These are phyloP conservation scores for Ceratocystis alfenasii DNA, from an alignment of 2,329 filamentous ascomycete genomes.

Conservation along the genomic window DNA sequence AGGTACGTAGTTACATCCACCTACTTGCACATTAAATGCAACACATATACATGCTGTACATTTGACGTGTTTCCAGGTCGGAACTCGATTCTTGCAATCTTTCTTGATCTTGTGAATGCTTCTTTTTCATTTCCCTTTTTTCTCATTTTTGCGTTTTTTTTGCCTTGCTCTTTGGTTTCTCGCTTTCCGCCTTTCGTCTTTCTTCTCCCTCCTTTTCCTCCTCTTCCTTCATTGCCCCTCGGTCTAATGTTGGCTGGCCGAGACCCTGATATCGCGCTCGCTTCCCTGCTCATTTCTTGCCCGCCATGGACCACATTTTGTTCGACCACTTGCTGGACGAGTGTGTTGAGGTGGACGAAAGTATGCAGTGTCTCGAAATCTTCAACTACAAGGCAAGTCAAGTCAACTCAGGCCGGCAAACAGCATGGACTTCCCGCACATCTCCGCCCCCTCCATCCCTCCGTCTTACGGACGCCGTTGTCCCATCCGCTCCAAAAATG, in stretches of 20 bases:
- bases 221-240: neutral
- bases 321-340: conserved; percentile 29
- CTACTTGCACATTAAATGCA: too few relatives aligned
- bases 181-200: neutral
- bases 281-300: neutral
- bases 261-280: neutral
- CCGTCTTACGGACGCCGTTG: too few relatives aligned
- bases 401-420: neutral
- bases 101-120: neutral
- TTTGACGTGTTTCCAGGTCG: neutral
- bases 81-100: neutral
- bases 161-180: too few relatives aligned
- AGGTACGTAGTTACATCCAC: too few relatives aligned
- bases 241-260: too few relatives aligned
- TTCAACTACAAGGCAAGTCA: conserved; percentile 37
- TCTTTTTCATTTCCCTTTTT: neutral
- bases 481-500: neutral
- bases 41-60: neutral
- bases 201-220: neutral
- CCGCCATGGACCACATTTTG: conserved; percentile 18
- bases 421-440: neutral
- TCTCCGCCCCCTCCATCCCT: neutral
- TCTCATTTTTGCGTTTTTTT: neutral
- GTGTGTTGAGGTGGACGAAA: conserved; percentile 40
- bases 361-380: conserved; percentile 45